Base-by-base conservation (phyloP, 1,284 basidiomycete species). In the Hypsizygus ulmarius region DNA sequence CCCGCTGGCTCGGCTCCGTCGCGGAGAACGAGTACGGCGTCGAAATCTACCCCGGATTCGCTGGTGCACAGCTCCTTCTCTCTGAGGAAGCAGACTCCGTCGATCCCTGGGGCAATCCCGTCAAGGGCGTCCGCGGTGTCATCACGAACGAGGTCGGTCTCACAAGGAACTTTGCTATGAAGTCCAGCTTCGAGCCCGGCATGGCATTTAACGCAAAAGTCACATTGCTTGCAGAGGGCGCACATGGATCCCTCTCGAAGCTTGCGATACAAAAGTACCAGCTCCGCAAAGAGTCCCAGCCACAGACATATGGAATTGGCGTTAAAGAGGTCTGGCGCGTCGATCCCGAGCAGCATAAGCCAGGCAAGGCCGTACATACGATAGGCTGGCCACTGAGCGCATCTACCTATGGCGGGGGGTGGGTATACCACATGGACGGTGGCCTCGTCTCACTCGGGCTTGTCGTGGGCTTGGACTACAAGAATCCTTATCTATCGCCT, bases 241-340 rank as follows among this genome's bases (percentile, higher is more conserved):
- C 95, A 8, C 96, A 97, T 60, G 96, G 97, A 1, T 91, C 87
- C 3, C 75, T 99, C 25, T 86, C 90, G 10, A 96, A 97, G 69
- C 78, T 87, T 56, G 80, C 87, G 8, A 85, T 94, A 54, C 76
- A 77, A 43, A 81, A 84, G 62, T 95, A 96, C 68, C 75, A 85
- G 45, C 74, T 98, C 28, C 77, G 93, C 18, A 73, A 73, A 41
- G 83, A 90, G 39, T 78, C 84, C 11, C 90, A 98, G 66, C 89
- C 90, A 2, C 97, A 99, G 72, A 99, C 96, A 1, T 99, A 98
- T 63, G 96, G 91, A 0, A 84, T 99, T 49, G 96, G 97, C 7
- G 74, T 99, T 59, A 99, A 99, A 75, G 96, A 99, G 69, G 94
- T 99, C 3, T 99, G 96, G 97, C 82, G 90, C 43, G 86, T 99